Evolutionary conservation across 495 filamentous ascomycete genomes (phyloP).

Genomic region (Neurospora sp.): DNA sequence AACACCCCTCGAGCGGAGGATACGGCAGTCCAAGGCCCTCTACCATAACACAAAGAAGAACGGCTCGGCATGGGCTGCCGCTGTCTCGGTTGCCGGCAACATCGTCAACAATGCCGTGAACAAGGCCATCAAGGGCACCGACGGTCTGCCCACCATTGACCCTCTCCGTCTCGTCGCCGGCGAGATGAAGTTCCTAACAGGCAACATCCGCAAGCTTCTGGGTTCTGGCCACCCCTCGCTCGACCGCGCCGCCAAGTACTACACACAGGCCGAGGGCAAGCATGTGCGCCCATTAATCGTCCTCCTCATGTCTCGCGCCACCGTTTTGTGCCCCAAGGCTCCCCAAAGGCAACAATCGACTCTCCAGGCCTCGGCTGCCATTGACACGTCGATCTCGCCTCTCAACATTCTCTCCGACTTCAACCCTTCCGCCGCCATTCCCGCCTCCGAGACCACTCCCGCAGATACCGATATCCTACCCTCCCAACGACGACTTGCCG

Average conservation of each 20-base stretch:
- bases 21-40: constrained; percentile 22
- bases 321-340: constrained; percentile 63
- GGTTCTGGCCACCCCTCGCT: constrained; percentile 89
- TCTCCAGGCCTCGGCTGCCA: constrained; percentile 31
- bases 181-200: constrained; percentile 88
- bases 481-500: constrained; percentile 83
- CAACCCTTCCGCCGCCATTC: constrained; percentile 54
- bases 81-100: constrained; percentile 68
- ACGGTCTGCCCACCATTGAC: constrained; percentile 48
- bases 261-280: constrained; percentile 93
- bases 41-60: constrained; percentile 30
- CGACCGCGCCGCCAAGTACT: constrained; percentile 95
- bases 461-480: constrained; percentile 71
- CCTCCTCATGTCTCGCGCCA: constrained; percentile 90
- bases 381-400: constrained; percentile 72
- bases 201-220: constrained; percentile 77
- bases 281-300: constrained; percentile 91
- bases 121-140: constrained; percentile 41
- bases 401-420: constrained; percentile 64
- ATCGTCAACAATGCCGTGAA: constrained; percentile 60
- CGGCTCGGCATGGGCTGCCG: constrained; percentile 41
- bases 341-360: constrained; percentile 29
- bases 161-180: constrained; percentile 77
- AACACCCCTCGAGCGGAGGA: constrained; percentile 22
- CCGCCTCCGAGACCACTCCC: constrained; percentile 37